These are phyloP conservation scores for Leptodontidium sp. DNA, from an alignment of 2,329 filamentous ascomycete species.

Conservation along the genomic window DNA sequence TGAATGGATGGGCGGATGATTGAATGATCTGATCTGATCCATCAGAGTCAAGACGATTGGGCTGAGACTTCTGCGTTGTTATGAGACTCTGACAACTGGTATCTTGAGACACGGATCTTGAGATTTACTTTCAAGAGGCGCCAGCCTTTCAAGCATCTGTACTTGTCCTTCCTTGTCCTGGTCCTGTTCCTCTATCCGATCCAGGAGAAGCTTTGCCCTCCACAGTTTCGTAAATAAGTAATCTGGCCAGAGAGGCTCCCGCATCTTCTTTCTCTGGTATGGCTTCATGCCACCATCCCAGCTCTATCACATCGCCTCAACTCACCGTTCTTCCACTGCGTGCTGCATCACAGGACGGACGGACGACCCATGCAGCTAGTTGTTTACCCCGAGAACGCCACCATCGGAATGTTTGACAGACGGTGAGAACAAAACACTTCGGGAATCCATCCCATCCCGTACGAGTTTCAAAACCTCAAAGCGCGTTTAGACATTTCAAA, in stretches of 20 bases:
- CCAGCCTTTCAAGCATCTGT: background rate
- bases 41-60: background rate
- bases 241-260: background rate
- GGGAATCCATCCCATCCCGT: background rate
- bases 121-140: background rate
- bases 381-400: slow-evolving; percentile 13
- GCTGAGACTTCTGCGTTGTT: background rate
- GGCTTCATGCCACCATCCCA: slow-evolving; percentile 17
- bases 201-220: background rate
- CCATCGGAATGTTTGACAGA: slow-evolving; percentile 2
- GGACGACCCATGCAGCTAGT: background rate
- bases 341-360: background rate
- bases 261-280: background rate
- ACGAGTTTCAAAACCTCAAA: slow-evolving; percentile 7
- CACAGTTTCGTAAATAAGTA: background rate
- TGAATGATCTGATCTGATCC: background rate
- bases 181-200: background rate
- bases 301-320: slow-evolving; percentile 11
- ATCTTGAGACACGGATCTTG: background rate
- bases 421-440: slow-evolving; percentile 12
- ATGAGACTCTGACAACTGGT: background rate
- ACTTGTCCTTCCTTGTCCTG: background rate
- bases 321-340: background rate
- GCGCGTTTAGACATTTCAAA: background rate
- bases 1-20: background rate